Evolutionary conservation across 2,329 filamentous ascomycete genomes (phyloP).

Genomic region (Fusarium coffeatum): DNA sequence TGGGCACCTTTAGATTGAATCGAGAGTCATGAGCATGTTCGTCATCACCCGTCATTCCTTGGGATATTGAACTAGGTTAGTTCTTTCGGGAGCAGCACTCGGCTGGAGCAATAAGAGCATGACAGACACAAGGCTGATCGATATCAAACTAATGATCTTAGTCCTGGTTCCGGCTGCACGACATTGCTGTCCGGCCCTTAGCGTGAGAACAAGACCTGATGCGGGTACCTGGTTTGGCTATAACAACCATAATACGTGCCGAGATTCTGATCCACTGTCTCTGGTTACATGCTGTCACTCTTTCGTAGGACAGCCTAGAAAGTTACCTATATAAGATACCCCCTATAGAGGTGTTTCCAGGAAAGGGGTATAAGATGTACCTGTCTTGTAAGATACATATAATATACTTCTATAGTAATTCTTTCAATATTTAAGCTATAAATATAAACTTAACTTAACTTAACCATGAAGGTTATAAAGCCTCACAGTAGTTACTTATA

Average conservation of each 20-base stretch:
- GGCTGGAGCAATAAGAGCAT: background rate
- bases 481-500: background rate
- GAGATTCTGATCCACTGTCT: constrained; percentile 7
- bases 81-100: background rate
- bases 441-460: rapidly evolving
- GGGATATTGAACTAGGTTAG: background rate
- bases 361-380: background rate
- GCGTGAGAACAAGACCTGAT: constrained; percentile 12
- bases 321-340: background rate
- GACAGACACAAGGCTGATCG: constrained; percentile 23
- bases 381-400: background rate
- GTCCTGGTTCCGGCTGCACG: constrained; percentile 30
- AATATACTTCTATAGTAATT: background rate
- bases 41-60: constrained; percentile 6
- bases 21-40: background rate
- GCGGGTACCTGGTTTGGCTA: constrained; percentile 24
- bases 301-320: background rate
- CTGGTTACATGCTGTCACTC: background rate
- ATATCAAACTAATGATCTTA: constrained; percentile 24
- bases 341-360: background rate
- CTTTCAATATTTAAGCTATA: background rate
- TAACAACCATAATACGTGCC: background rate
- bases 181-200: constrained; percentile 31
- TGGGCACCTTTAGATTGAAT: background rate
- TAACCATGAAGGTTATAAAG: rapidly evolving